These are phyloP conservation scores for Penicillium sp. DNA, from an alignment of 2,329 filamentous ascomycete genomes.

Conservation along the genomic window DNA sequence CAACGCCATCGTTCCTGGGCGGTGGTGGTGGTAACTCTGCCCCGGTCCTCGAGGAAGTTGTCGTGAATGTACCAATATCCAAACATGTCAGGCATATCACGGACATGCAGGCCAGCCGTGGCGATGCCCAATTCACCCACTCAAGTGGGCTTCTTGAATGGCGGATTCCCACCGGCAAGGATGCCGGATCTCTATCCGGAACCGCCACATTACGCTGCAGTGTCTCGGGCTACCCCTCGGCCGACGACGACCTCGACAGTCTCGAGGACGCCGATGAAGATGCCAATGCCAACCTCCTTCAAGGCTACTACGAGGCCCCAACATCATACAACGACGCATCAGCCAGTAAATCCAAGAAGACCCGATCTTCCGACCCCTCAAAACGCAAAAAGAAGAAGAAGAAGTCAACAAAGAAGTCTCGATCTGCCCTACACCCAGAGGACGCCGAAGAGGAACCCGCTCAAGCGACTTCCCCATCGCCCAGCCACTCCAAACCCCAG, in stretches of 20 bases:
- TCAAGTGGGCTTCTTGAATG: conserved; percentile 76
- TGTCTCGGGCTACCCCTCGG: conserved; percentile 65
- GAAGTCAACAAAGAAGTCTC: conserved; percentile 38
- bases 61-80: conserved; percentile 77
- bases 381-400: conserved; percentile 41
- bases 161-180: conserved; percentile 72
- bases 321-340: conserved; percentile 34
- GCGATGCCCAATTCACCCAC: conserved; percentile 79
- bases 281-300: conserved; percentile 43
- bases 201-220: conserved; percentile 78
- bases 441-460: conserved; percentile 17
- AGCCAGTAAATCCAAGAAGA: conserved; percentile 24
- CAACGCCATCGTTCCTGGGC: conserved; percentile 52
- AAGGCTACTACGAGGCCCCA: conserved; percentile 50
- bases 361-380: conserved; percentile 26
- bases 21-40: conserved; percentile 59
- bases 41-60: conserved; percentile 72
- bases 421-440: conserved; percentile 19
- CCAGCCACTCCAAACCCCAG: conserved; percentile 23
- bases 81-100: conserved; percentile 76
- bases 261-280: conserved; percentile 33
- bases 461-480: conserved; percentile 22
- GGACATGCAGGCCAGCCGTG: conserved; percentile 77
- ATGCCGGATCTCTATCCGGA: conserved; percentile 66
- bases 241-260: conserved; percentile 50